Conservation (phyloP, 768 basidiomycete species). For the Naganishia randhawae region DNA sequence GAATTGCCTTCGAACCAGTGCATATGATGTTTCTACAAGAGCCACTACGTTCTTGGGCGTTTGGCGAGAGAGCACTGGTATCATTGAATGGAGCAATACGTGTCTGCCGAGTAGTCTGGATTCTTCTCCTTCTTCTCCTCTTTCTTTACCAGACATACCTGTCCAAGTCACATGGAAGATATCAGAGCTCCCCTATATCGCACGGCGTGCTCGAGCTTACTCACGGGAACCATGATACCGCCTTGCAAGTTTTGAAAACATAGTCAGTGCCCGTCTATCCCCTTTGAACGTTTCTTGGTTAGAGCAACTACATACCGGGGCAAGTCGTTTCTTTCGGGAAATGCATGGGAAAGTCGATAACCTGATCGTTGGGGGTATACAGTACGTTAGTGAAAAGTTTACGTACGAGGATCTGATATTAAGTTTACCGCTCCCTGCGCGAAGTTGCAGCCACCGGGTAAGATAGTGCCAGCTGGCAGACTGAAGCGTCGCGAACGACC, state of each 20-base stretch:
- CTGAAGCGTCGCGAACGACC: background rate
- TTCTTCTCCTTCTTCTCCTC: conserved; percentile 9
- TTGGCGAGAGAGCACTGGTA: background rate
- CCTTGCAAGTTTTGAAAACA: background rate
- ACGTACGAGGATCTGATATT: background rate
- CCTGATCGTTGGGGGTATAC: background rate
- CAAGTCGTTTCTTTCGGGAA: conserved; percentile 25
- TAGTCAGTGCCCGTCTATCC: background rate
- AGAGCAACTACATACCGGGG: conserved; percentile 15
- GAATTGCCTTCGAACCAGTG: background rate
- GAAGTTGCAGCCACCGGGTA: conserved; percentile 31
- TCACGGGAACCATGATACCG: conserved; percentile 32
- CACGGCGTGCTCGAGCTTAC: background rate
- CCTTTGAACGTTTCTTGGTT: background rate
- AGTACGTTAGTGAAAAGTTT: too few relatives aligned
- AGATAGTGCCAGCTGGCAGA: conserved; percentile 26
- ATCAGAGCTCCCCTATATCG: background rate
- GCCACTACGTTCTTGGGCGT: too few relatives aligned
- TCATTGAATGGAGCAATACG: conserved; percentile 14
- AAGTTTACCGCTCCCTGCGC: conserved; percentile 31
- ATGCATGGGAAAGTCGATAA: conserved; percentile 30
- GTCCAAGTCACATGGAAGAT: background rate
- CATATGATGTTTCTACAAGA: too few relatives aligned
- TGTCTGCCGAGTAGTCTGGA: background rate
- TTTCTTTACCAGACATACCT: conserved; percentile 23